Conservation (phyloP, 1,139 yeast genomes). For the Suhomyces bribrorum region DNA sequence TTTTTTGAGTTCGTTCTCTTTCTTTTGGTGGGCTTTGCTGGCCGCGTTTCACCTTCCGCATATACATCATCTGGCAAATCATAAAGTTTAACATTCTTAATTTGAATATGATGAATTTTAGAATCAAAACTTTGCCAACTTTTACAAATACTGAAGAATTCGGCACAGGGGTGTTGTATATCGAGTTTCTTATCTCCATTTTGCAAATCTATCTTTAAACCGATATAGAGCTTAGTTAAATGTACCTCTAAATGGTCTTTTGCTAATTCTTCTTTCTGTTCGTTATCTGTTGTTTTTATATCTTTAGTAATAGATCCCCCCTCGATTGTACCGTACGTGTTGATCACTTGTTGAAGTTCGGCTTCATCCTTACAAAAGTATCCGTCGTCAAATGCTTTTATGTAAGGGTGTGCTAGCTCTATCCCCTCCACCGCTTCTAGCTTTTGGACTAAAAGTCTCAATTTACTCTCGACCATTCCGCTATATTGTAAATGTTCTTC, state of each 20-base stretch:
- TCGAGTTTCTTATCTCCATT: conserved; percentile 66
- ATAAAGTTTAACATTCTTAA: conserved; percentile 75
- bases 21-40: conserved; percentile 51
- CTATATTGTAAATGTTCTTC: conserved; percentile 90
- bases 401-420: conserved; percentile 85
- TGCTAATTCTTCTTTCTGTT: conserved; percentile 18
- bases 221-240: conserved; percentile 77
- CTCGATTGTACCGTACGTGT: conserved; percentile 51
- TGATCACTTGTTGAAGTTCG: conserved; percentile 55
- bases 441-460: conserved; percentile 78
- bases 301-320: conserved; percentile 37
- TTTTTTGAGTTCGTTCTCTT: conserved; percentile 18
- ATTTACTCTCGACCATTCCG: conserved; percentile 88
- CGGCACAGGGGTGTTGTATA: conserved; percentile 89
- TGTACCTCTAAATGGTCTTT: conserved; percentile 47
- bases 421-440: conserved; percentile 77
- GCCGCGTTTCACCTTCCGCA: conserved; percentile 74
- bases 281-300: conserved; percentile 11
- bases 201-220: conserved; percentile 62
- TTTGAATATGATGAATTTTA: conserved; percentile 58
- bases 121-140: conserved; percentile 68
- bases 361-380: conserved; percentile 52
- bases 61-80: conserved; percentile 87
- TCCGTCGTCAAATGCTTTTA: conserved; percentile 67
- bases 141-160: conserved; percentile 78